Evolutionary conservation across 2,329 filamentous ascomycete genomes (phyloP), one percentile per base, ranked within the genome.

Genomic region (Ramularia endophylla): DNA sequence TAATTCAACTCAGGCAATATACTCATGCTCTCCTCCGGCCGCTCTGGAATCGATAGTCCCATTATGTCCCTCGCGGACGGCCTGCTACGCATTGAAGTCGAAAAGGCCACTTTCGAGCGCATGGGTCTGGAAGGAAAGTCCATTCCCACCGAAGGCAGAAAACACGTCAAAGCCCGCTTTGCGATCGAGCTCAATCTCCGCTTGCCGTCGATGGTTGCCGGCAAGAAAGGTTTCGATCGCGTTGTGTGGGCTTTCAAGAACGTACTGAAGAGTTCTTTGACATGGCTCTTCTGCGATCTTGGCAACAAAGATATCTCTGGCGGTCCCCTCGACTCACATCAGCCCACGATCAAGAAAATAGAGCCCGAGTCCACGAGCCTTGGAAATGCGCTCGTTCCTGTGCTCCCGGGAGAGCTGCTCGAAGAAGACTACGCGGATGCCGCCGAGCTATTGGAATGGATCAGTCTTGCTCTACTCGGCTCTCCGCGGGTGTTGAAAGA

Each of bases 161-260:
- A 80, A 53, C 78, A 82, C 53, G 63, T 76, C 34, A 87, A 84
- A 58, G 77, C 80, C 40, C 74, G 86, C 64, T 97, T 85, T 74
- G 61, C 82, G 19, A 77, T 97, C 33, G 79, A 90, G 53, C 71
- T 84, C 37, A 81, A 97, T 45, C 73, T 98, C 19, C 77, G 81
- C 13, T 70, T 74, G 4, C 75, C 81, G 1, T 81, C 81, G 0
- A 95, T 95, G 86, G 62, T 87, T 6, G 82, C 81, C 40, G 88
- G 88, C 3, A 92, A 87, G 61, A 88, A 84, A 50, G 83, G 81
- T 0, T 95, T 94, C 56, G 82, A 89, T 48, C 73, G 87, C 33
- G 68, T 95, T 11, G 62, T 82, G 5, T 85, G 85, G 71, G 87
- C 87, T 11, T 87, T 81, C 61, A 81, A 83, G 54, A 86, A 87